Base-by-base conservation (phyloP, 352 stramenopile species). In the Pythium phragmiticola region DNA sequence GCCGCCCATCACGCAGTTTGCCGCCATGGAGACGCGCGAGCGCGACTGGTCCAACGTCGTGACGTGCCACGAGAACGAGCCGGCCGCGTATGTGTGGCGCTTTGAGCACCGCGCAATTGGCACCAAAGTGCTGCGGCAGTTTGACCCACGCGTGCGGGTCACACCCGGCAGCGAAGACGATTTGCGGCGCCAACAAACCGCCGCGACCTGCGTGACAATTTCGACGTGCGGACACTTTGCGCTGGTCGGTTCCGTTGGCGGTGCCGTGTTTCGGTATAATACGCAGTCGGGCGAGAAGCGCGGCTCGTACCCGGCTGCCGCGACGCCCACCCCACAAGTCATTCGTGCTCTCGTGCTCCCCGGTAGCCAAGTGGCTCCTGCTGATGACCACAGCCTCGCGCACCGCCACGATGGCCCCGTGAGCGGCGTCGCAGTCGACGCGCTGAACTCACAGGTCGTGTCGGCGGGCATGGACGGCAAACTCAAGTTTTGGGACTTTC, bases 201-300 rank as follows among this genome's bases (percentile, higher is more conserved):
- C 87, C 33, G 85, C 85, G 17, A 87, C 81, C 36, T 85, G 73
- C 16, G 83, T 92, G 16, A 69, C 76, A n/a, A 91, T 94, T 55
- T 90, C 77, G 23, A 85, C 87, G 12, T 98, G 96, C 65, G 96
- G 96, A n/a, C 97, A 98, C 74, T 98, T 94, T 77, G 94, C 89
- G 5, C 67, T 99, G 21, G 93, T 99, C 8, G 96, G 95, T 33
- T 96, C 84, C 30, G 68, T 91, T 19, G 91, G 92, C 33, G 96
- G 96, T 48, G 83, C 84, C 16, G 83, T 98, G 28, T 98, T 94
- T 78, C 94, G 94, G 48, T 99, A 98, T 80, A 98, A 98, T 71
- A 88, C 98, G 67, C 95, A 99, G 74, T 98, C 89, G 34, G 95
- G 96, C 21, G 83, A 97, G 36, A 77, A 84, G 41, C 85, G 95